Percentiles rank a stretch among this genome's conserved stretches.
phyloP scores from a whole-genome alignment of 202 grass and related monocot species.

The Sporobolus alterniflorus region DNA sequence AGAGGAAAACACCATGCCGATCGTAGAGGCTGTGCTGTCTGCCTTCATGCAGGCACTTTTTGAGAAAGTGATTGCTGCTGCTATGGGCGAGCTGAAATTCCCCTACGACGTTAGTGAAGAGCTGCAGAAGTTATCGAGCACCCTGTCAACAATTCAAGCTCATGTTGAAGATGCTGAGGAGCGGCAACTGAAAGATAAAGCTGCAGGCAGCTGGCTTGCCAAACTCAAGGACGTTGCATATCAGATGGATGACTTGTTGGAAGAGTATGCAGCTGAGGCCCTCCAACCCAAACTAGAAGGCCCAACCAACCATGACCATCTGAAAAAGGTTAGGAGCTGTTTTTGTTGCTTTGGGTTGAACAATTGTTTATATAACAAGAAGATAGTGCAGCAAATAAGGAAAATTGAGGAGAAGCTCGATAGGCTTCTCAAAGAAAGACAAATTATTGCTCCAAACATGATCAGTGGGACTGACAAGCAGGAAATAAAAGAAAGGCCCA shows the following conservation, averaged over 20 bases:
- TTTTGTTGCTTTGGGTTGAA: constrained; percentile 46
- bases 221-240: constrained; percentile 69
- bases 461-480: constrained; percentile 10
- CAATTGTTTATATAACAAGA: constrained; percentile 45
- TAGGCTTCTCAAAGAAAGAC: constrained; percentile 60
- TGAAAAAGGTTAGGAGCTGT: constrained; percentile 53
- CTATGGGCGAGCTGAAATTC: constrained; percentile 53
- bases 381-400: constrained; percentile 54
- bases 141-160: constrained; percentile 49
- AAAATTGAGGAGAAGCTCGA: constrained; percentile 52
- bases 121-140: constrained; percentile 59
- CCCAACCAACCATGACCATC: constrained; percentile 13
- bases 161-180: constrained; percentile 86
- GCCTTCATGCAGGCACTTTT: constrained; percentile 83
- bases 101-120: constrained; percentile 39
- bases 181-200: constrained; percentile 62
- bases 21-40: constrained; percentile 63
- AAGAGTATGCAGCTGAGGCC: constrained; percentile 49
- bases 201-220: constrained; percentile 59
- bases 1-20: constrained; percentile 44
- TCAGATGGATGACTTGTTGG: constrained; percentile 78
- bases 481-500: constrained; percentile 49
- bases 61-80: constrained; percentile 59
- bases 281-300: constrained; percentile 52
- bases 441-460: constrained; percentile 54